Evolutionary conservation across 495 filamentous ascomycete genomes (phyloP).

Genomic region (Neurospora intermedia): DNA sequence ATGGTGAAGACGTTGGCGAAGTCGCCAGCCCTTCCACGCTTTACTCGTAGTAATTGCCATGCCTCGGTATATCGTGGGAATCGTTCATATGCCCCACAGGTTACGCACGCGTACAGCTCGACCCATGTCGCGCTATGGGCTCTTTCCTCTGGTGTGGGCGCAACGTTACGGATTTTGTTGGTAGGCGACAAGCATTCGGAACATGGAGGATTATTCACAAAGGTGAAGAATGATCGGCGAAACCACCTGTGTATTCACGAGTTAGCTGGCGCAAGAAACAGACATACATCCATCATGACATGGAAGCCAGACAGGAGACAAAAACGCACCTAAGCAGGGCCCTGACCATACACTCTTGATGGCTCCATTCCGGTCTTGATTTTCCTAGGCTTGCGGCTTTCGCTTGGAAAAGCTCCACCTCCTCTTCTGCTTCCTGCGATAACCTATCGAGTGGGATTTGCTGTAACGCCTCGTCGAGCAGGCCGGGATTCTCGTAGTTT

Average conservation of each 20-base stretch:
- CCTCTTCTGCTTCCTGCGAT: slow-evolving; percentile 89
- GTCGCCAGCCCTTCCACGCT: slow-evolving; percentile 79
- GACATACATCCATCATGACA: neutral
- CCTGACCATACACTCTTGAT: slow-evolving; percentile 93
- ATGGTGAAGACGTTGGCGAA: slow-evolving; percentile 99
- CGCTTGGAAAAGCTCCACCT: slow-evolving; percentile 74
- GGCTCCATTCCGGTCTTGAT: slow-evolving; percentile 85
- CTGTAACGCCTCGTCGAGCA: slow-evolving; percentile 84
- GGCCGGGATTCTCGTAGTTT: slow-evolving; percentile 93
- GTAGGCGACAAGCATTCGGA: slow-evolving; percentile 73
- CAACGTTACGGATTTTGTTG: slow-evolving; percentile 65
- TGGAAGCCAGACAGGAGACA: neutral
- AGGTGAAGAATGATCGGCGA: slow-evolving; percentile 86
- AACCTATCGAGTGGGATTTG: slow-evolving; percentile 83
- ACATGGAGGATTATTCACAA: slow-evolving; percentile 91
- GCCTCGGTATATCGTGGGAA: slow-evolving; percentile 95
- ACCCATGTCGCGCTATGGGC: slow-evolving; percentile 79
- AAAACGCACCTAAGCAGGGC: slow-evolving; percentile 64
- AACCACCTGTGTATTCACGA: slow-evolving; percentile 63
- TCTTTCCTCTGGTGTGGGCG: slow-evolving; percentile 76
- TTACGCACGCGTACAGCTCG: slow-evolving; percentile 66
- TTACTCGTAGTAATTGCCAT: slow-evolving; percentile 79
- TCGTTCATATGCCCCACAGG: slow-evolving; percentile 69
- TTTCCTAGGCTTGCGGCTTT: slow-evolving; percentile 75
- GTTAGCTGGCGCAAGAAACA: slow-evolving; percentile 5